These are phyloP conservation scores for Yamadazyma conglobata DNA, from an alignment of 1,139 yeast species.

Conservation along the genomic window DNA sequence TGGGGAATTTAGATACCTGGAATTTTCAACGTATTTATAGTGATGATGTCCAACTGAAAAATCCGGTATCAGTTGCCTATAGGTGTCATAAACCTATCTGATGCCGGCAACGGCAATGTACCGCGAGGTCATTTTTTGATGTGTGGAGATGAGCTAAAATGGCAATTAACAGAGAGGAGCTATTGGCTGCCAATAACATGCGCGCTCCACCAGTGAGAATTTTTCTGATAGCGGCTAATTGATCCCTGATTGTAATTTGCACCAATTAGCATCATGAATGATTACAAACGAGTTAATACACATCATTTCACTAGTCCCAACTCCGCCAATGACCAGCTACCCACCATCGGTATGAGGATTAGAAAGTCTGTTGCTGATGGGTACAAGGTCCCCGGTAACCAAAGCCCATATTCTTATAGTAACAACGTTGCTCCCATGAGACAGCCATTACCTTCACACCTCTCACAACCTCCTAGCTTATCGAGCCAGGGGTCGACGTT, in stretches of 20 bases:
- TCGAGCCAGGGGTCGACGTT: slow-evolving; percentile 39
- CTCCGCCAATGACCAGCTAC: slow-evolving; percentile 20
- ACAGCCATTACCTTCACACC: slow-evolving; percentile 51
- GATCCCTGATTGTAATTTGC: too few relatives aligned
- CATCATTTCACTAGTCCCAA: not conserved
- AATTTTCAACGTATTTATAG: slow-evolving; percentile 2
- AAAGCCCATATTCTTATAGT: slow-evolving; percentile 3
- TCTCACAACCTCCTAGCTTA: slow-evolving; percentile 37
- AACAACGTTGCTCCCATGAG: slow-evolving; percentile 22
- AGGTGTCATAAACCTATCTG: too few relatives aligned
- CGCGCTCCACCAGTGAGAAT: too few relatives aligned
- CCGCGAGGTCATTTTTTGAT: too few relatives aligned
- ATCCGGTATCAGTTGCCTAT: slow-evolving; percentile 4
- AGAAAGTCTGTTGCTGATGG: slow-evolving; percentile 68
- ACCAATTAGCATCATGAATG: slow-evolving; percentile 9
- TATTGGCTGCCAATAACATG: too few relatives aligned
- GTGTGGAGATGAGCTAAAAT: too few relatives aligned
- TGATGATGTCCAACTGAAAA: not conserved
- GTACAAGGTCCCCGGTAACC: slow-evolving; percentile 27
- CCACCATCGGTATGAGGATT: slow-evolving; percentile 67
- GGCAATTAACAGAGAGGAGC: too few relatives aligned
- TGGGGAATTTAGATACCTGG: not conserved
- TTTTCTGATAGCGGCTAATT: too few relatives aligned
- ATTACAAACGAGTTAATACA: slow-evolving; percentile 8
- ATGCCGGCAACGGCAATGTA: too few relatives aligned